Conservation (phyloP, 2,329 filamentous ascomycete species). For the Scleromitrula shiraiana region DNA sequence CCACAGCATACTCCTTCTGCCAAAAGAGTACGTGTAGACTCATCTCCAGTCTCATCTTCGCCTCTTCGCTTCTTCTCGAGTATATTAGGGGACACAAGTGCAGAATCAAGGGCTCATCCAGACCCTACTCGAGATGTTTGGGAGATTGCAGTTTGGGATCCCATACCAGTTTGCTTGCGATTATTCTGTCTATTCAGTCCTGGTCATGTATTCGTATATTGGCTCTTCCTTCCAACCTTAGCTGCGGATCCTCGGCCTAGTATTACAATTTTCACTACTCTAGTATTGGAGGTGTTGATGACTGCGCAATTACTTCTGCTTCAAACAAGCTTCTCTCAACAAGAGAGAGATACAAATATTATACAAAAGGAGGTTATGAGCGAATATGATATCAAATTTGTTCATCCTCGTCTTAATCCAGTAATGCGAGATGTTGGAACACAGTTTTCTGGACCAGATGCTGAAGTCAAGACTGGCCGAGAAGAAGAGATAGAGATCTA, state of each 20-base stretch:
- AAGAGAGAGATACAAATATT: constrained; percentile 74
- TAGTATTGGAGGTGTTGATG: constrained; percentile 68
- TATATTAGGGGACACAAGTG: constrained; percentile 58
- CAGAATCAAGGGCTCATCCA: constrained; percentile 78
- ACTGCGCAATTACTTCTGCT: constrained; percentile 71
- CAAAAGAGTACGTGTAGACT: constrained; percentile 79
- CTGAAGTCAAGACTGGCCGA: constrained; percentile 25
- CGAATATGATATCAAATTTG: constrained; percentile 94
- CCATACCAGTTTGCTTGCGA: constrained; percentile 71
- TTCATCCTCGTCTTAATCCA: constrained; percentile 81
- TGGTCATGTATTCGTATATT: constrained; percentile 84
- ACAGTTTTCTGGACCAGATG: constrained; percentile 49
- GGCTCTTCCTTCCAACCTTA: constrained; percentile 73
- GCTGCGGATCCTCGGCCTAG: constrained; percentile 73
- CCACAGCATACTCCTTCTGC: constrained; percentile 75
- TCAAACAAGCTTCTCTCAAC: constrained; percentile 68
- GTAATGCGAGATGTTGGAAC: constrained; percentile 71
- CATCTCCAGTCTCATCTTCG: constrained; percentile 68
- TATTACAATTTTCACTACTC: constrained; percentile 73
- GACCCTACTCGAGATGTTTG: constrained; percentile 81
- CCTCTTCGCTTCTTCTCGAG: constrained; percentile 68
- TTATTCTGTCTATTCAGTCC: constrained; percentile 90
- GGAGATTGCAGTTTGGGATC: constrained; percentile 93
- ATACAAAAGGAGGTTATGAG: constrained; percentile 88
- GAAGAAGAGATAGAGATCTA: constrained; percentile 48